Evolutionary conservation across 2,329 filamentous ascomycete species (phyloP).

Genomic region (Albifimbria verrucaria): DNA sequence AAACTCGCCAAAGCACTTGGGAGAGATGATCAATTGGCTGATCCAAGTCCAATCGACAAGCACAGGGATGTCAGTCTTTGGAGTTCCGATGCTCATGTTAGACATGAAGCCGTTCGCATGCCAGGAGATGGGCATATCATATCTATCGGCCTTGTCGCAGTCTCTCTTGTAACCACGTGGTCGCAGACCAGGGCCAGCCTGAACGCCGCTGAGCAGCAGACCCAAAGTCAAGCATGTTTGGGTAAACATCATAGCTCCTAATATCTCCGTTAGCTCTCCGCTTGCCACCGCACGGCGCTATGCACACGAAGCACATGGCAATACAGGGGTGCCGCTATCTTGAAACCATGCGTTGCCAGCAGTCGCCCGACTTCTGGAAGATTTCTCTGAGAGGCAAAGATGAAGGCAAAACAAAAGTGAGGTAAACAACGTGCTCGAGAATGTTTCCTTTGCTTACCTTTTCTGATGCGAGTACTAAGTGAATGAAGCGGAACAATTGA

Average conservation of each 20-base stretch:
- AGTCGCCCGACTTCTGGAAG: no score
- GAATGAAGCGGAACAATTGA: no score
- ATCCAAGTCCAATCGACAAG: conserved; percentile 19
- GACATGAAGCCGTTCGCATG: conserved; percentile 11
- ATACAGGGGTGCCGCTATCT: background rate
- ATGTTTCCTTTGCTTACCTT: no score
- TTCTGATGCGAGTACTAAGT: no score
- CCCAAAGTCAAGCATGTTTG: background rate
- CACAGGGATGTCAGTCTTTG: conserved; percentile 8
- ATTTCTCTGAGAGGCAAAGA: no score
- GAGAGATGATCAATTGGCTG: conserved; percentile 11
- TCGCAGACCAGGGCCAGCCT: background rate
- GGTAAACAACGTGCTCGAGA: no score
- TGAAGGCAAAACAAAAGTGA: no score
- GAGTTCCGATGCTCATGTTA: conserved; percentile 8
- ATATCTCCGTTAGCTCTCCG: background rate
- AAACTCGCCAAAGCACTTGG: conserved; percentile 10
- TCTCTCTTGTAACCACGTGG: background rate
- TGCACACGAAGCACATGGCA: background rate
- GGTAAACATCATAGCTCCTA: background rate
- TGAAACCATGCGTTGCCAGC: background rate
- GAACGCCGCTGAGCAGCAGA: background rate
- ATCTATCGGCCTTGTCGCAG: conserved; percentile 1
- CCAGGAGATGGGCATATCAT: conserved; percentile 12
- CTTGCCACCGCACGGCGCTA: background rate